A percentile compares a stretch with the other conserved stretches of the same genome.
Conservation (phyloP, 257 asterid species). For the Salvia hispanica region DNA sequence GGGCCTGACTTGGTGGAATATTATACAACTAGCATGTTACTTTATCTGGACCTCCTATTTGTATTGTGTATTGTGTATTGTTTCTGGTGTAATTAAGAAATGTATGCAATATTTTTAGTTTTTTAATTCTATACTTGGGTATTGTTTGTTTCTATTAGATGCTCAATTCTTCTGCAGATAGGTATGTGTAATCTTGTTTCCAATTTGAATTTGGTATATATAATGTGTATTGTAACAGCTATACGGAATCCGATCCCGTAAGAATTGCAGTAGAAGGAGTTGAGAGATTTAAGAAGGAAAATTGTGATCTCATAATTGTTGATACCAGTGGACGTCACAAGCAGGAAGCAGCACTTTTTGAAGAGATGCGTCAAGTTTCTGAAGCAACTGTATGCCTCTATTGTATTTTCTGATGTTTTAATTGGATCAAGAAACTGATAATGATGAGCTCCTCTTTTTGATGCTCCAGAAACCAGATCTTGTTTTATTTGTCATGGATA, state of each 20-base stretch:
- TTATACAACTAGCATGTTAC: no score
- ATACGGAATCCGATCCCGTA: conserved; percentile 95
- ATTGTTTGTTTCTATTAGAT: conserved; percentile 14
- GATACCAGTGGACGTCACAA: conserved; percentile 99
- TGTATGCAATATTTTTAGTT: not conserved
- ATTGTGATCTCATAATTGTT: conserved; percentile 88
- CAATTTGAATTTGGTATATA: not conserved
- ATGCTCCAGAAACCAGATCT: conserved; percentile 91
- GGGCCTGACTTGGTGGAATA: not conserved
- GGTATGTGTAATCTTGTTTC: conserved; percentile 4
- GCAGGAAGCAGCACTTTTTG: conserved; percentile 94
- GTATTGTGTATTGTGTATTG: no score
- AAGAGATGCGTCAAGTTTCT: conserved; percentile 99
- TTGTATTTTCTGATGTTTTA: not conserved
- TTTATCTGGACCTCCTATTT: no score
- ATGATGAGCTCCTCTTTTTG: conserved; percentile 14
- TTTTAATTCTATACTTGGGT: not conserved
- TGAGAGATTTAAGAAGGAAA: conserved; percentile 88
- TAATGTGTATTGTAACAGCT: conserved; percentile 58
- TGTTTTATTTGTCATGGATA: conserved; percentile 95
- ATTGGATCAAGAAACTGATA: conserved; percentile 6
- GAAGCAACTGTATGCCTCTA: conserved; percentile 71
- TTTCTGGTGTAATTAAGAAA: not conserved
- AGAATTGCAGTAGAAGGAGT: conserved; percentile 95
- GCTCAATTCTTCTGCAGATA: not conserved